Conservation (phyloP, 2,329 filamentous ascomycete species). For the Dothistroma pini region DNA sequence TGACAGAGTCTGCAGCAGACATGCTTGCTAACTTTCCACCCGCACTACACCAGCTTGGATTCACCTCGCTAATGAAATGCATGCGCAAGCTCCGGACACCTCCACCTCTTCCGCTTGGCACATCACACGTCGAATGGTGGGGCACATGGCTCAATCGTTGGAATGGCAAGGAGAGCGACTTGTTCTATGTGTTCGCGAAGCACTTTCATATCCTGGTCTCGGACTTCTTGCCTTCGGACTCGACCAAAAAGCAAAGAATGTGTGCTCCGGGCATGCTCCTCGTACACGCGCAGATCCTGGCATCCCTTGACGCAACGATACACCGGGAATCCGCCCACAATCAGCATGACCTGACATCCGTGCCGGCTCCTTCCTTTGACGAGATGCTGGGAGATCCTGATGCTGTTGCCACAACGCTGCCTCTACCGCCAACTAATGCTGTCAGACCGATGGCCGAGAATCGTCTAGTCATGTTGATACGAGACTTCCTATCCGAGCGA, state of each 20-base stretch:
- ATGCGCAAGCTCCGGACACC: slow-evolving; percentile 61
- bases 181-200: slow-evolving; percentile 90
- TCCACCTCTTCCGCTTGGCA: slow-evolving; percentile 63
- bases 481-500: slow-evolving; percentile 69
- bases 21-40: slow-evolving; percentile 69
- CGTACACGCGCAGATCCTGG: slow-evolving; percentile 76
- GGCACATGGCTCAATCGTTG: slow-evolving; percentile 81
- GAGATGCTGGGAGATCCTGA: slow-evolving; percentile 64
- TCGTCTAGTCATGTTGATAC: slow-evolving; percentile 73
- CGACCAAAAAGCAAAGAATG: slow-evolving; percentile 54
- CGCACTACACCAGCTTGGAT: slow-evolving; percentile 58
- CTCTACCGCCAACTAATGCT: slow-evolving; percentile 64
- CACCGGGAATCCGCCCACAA: slow-evolving; percentile 62
- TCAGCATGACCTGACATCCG: slow-evolving; percentile 40
- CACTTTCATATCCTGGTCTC: slow-evolving; percentile 77
- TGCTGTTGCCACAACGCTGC: slow-evolving; percentile 59
- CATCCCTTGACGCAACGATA: slow-evolving; percentile 76
- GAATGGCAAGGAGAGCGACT: slow-evolving; percentile 81
- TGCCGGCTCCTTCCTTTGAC: slow-evolving; percentile 59
- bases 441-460: slow-evolving; percentile 85
- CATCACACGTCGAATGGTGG: slow-evolving; percentile 75
- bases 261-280: slow-evolving; percentile 74
- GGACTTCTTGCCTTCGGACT: slow-evolving; percentile 52
- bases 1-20: slow-evolving; percentile 52
- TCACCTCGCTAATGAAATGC: slow-evolving; percentile 57